A percentile compares a stretch with the other conserved stretches of the same genome.
Evolutionary conservation across 2,329 filamentous ascomycete species (phyloP).

Genomic region (Whalleya microplaca): DNA sequence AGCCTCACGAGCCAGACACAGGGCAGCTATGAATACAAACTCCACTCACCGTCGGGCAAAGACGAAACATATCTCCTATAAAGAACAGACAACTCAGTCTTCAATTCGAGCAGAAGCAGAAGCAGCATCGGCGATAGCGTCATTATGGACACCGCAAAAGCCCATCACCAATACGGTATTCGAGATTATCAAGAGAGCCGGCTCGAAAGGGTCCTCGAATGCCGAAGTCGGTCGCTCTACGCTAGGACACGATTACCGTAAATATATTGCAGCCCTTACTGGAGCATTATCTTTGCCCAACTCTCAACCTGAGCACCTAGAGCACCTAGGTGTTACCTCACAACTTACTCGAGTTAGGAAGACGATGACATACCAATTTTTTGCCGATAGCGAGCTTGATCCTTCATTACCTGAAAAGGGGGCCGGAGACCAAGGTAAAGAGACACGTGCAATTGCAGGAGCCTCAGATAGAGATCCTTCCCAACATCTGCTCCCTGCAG

Average conservation of each 20-base stretch:
- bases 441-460: neutral
- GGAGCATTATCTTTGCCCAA: conserved; percentile 38
- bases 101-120: conserved; percentile 12
- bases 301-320: conserved; percentile 45
- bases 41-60: conserved; percentile 18
- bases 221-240: conserved; percentile 36
- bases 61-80: conserved; percentile 11
- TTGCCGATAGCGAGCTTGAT: conserved; percentile 25
- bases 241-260: conserved; percentile 37
- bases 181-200: conserved; percentile 40
- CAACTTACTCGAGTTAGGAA: conserved; percentile 44
- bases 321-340: conserved; percentile 44
- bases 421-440: conserved; percentile 7
- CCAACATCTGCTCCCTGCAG: neutral
- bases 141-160: conserved; percentile 39
- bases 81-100: conserved; percentile 6
- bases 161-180: conserved; percentile 38
- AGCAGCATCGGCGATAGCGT: conserved; percentile 12
- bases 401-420: neutral
- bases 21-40: conserved; percentile 15
- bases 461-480: neutral
- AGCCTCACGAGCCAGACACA: conserved; percentile 32
- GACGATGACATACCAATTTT: conserved; percentile 48
- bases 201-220: conserved; percentile 38
- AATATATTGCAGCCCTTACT: conserved; percentile 40